Evolutionary conservation across 139 green algal species (phyloP).

Genomic region (Dunaliella primolecta): DNA sequence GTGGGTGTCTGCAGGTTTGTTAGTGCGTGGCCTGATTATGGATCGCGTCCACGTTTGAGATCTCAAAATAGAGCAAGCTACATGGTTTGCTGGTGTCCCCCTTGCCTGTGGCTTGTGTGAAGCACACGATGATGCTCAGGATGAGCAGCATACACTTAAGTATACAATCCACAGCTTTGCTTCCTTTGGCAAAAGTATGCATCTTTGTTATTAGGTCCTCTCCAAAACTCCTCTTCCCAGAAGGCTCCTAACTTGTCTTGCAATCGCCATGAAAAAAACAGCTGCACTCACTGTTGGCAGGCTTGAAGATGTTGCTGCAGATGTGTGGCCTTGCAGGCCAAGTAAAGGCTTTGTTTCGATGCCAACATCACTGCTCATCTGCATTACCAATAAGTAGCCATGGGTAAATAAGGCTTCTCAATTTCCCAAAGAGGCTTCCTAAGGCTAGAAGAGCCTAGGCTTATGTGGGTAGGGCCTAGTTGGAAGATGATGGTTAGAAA

Average conservation of each 20-base stretch:
- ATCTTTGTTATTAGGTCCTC: too few relatives aligned
- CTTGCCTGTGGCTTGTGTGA: background rate
- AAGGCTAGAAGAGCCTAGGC: too few relatives aligned
- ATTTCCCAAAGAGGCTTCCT: background rate
- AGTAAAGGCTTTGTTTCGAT: background rate
- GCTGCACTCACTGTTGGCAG: background rate
- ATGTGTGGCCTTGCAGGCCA: background rate
- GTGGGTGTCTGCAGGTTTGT: too few relatives aligned
- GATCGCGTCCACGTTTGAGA: too few relatives aligned
- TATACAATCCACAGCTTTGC: background rate
- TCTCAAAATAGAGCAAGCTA: too few relatives aligned
- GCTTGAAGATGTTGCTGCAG: background rate
- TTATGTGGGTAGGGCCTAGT: too few relatives aligned
- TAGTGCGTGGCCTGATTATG: too few relatives aligned
- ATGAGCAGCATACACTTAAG: background rate
- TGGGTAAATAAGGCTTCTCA: background rate
- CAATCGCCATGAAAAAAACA: background rate
- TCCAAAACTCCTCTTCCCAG: too few relatives aligned
- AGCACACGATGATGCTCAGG: background rate
- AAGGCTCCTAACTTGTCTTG: too few relatives aligned
- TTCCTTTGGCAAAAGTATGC: too few relatives aligned
- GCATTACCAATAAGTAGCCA: background rate
- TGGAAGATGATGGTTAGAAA: background rate
- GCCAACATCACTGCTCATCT: background rate
- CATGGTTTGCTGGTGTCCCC: too few relatives aligned